Percentiles rank a stretch among this genome's conserved stretches.
Evolutionary conservation across 2,329 filamentous ascomycete genomes (phyloP).

Genomic region (Beauveria brongniartii): DNA sequence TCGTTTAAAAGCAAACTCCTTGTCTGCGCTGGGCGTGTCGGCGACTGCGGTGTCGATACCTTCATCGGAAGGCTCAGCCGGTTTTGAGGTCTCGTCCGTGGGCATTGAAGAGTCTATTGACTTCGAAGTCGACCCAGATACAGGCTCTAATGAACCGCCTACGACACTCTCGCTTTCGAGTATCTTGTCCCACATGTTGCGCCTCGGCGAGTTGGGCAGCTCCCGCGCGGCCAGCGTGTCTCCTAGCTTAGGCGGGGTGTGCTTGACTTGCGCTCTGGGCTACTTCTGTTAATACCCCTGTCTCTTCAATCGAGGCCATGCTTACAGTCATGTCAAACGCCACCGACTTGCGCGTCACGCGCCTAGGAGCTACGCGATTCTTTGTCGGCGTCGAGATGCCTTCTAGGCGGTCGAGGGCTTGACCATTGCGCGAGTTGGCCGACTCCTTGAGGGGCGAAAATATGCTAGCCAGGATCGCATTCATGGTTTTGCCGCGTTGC

Average conservation of each 20-base stretch:
- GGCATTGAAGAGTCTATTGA: background rate
- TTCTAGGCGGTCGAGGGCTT: background rate
- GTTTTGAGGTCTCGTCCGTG: background rate
- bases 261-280: slow-evolving; percentile 1
- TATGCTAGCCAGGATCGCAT: slow-evolving; percentile 2
- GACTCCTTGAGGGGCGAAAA: slow-evolving; percentile 10
- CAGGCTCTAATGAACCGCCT: background rate
- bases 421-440: background rate
- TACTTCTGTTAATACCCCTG: background rate
- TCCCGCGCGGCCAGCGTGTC: background rate
- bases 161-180: too few relatives aligned
- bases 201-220: background rate
- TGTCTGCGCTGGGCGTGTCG: background rate
- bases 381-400: background rate
- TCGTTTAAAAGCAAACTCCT: background rate
- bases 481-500: background rate
- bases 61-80: background rate
- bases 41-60: background rate
- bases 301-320: background rate
- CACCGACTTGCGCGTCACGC: slow-evolving; percentile 2
- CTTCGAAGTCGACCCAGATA: too few relatives aligned
- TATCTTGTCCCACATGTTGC: background rate
- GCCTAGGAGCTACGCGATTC: background rate
- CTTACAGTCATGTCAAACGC: slow-evolving; percentile 11
- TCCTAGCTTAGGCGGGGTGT: background rate